Conservation (phyloP, 352 stramenopile species). For the Phytopythium helicoides region DNA sequence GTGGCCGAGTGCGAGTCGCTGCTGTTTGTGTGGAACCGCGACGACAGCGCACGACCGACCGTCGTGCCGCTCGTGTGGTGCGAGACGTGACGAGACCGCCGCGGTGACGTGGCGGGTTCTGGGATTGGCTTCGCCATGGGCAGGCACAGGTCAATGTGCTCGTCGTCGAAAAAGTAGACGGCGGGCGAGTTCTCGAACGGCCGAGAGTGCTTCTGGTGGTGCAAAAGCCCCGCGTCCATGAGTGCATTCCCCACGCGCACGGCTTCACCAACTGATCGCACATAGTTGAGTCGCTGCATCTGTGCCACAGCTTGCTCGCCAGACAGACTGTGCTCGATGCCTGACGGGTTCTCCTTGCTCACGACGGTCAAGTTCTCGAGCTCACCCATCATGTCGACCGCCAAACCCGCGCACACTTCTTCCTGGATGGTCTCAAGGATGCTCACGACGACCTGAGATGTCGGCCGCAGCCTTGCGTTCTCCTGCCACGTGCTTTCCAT, state of each 20-base stretch:
- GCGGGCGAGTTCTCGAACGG: constrained; percentile 37
- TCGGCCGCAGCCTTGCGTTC: constrained; percentile 35
- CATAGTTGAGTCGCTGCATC: constrained; percentile 43
- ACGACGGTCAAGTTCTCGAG: constrained; percentile 32
- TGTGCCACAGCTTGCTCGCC: constrained; percentile 32
- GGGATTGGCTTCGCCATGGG: constrained; percentile 21
- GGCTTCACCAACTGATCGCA: constrained; percentile 35
- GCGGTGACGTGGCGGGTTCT: constrained; percentile 13
- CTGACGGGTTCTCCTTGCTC: constrained; percentile 11
- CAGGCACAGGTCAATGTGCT: constrained; percentile 51
- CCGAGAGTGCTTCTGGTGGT: constrained; percentile 46
- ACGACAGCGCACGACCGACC: constrained; percentile 19
- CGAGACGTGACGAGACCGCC: constrained; percentile 19
- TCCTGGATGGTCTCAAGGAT: constrained; percentile 47
- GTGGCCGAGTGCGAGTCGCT: constrained; percentile 39
- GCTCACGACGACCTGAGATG: constrained; percentile 40
- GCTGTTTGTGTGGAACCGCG: constrained; percentile 7
- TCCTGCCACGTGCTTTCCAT: constrained; percentile 45
- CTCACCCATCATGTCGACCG: constrained; percentile 34
- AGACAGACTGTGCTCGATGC: constrained; percentile 38
- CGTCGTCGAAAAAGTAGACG: constrained; percentile 50
- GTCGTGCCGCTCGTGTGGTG: constrained; percentile 41
- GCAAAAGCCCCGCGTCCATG: constrained; percentile 56
- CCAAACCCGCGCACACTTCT: constrained; percentile 37
- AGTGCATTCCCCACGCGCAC: constrained; percentile 60